These are phyloP conservation scores for Cyclotella cryptica DNA, from an alignment of 108 stramenopile genomes.

Conservation along the genomic window DNA sequence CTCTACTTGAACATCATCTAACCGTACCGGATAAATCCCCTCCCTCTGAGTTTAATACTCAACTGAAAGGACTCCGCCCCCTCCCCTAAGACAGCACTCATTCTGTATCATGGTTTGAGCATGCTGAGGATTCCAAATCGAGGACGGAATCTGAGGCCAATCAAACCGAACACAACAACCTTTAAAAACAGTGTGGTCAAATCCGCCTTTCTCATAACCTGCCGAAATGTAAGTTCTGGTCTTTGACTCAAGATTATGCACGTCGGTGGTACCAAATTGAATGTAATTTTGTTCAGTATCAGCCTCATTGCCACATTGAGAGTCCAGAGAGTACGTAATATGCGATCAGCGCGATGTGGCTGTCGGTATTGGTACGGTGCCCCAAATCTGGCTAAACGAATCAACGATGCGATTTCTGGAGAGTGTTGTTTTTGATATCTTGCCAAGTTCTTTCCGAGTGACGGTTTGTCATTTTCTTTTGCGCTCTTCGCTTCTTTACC, in stretches of 20 bases:
- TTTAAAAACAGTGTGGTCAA: slow-evolving; percentile 21
- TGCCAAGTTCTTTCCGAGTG: slow-evolving; percentile 9
- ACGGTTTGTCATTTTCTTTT: background rate
- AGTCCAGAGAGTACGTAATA: slow-evolving; percentile 55
- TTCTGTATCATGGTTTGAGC: too few species aligned
- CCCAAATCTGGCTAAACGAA: slow-evolving; percentile 67
- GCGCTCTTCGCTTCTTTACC: slow-evolving; percentile 1
- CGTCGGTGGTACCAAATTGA: slow-evolving; percentile 46
- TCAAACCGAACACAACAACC: background rate
- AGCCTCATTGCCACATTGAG: slow-evolving; percentile 62
- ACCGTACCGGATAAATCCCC: too few species aligned
- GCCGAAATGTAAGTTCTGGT: slow-evolving; percentile 49
- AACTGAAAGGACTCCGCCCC: too few species aligned
- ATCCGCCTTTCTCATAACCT: slow-evolving; percentile 67
- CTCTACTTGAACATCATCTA: too few species aligned
- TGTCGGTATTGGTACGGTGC: slow-evolving; percentile 75
- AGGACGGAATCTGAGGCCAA: background rate
- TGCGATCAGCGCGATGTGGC: slow-evolving; percentile 52
- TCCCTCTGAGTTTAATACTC: too few species aligned
- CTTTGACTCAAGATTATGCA: slow-evolving; percentile 49
- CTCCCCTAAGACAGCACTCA: background rate
- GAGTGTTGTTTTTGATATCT: slow-evolving; percentile 44
- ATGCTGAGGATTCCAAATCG: background rate
- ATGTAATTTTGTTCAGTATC: slow-evolving; percentile 58
- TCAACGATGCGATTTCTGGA: slow-evolving; percentile 53